Conservation (phyloP, 192 early-diverging fungal genomes). For the Thamnidium elegans region DNA sequence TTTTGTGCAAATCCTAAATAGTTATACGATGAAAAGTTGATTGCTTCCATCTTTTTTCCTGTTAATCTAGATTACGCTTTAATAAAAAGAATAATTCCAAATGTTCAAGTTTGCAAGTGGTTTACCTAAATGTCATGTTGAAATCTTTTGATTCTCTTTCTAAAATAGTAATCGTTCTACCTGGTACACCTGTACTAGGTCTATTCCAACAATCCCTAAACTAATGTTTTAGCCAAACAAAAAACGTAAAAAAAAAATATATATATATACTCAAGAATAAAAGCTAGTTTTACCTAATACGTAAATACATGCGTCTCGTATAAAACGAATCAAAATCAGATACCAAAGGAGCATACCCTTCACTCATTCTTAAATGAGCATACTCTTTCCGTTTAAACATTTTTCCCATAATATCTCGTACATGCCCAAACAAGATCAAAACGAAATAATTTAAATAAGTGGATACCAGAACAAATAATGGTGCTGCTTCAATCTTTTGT, state of each 20-base stretch:
- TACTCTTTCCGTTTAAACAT: conserved; percentile 61
- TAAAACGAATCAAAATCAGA: conserved; percentile 93
- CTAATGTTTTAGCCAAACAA: not conserved
- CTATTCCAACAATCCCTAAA: conserved; percentile 85
- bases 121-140: conserved; percentile 66
- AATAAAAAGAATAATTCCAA: too few relatives aligned
- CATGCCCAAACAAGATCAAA: conserved; percentile 80
- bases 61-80: conserved; percentile 45
- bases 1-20: conserved; percentile 91
- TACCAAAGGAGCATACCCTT: conserved; percentile 80
- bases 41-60: conserved; percentile 63
- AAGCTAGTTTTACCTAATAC: conserved; percentile 64
- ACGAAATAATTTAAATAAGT: conserved; percentile 87
- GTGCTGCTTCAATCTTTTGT: conserved; percentile 43
- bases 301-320: conserved; percentile 75
- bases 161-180: conserved; percentile 72
- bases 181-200: conserved; percentile 84
- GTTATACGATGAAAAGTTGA: conserved; percentile 92
- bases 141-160: conserved; percentile 74
- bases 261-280: too few relatives aligned
- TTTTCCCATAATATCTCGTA: conserved; percentile 79
- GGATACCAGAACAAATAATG: conserved; percentile 70
- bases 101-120: too few relatives aligned
- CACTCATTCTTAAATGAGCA: conserved; percentile 50
- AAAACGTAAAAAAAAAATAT: not conserved